Evolutionary conservation across 139 green algal genomes (phyloP), one percentile per base, ranked within the genome.

Genomic region (Dunaliella sp.): DNA sequence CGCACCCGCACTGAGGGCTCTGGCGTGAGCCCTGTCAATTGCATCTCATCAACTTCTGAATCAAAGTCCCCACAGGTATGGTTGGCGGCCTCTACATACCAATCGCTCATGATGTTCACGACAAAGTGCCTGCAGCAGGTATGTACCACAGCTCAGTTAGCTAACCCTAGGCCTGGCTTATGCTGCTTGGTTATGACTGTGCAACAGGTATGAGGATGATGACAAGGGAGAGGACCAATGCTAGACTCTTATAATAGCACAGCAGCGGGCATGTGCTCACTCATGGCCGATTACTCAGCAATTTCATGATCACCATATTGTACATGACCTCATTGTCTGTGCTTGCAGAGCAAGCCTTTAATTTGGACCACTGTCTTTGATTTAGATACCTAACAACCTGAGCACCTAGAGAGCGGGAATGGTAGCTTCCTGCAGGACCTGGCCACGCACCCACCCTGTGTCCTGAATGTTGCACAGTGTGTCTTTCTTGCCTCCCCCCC

Each of bases 61-160:
- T 93, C 88, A 87, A 93, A 98, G 38, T 94, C 89, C 3, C 94
- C 95, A 83, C 95, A 98, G 24, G 94, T 98, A 92, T 98, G 93
- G 89, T 99, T 99, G 80, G 97, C 97, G 0, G 95, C 93, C 90
- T 99, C 97, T 2, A 98, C 84, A 81, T 97, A 99, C 97, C 97
- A 99, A 34, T 99, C 95, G 86, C 90, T 97, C 38, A 99, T 98
- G 85, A 99, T 96, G 89, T 97, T 96, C 36, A 98, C 88, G 30
- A 96, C 94, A 82, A 98, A 98, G 84, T 98, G 93, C 35, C 94
- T 97, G 92, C 78, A 83, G n/a, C n/a, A n/a, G n/a, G n/a, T n/a
- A n/a, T n/a, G n/a, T n/a, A n/a, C n/a, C n/a, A n/a, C n/a, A n/a
- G n/a, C n/a, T n/a, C n/a, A n/a, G n/a, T n/a, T n/a, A n/a, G n/a